Conservation (phyloP, 352 stramenopile genomes). For the Elongisporangium prolatum region DNA sequence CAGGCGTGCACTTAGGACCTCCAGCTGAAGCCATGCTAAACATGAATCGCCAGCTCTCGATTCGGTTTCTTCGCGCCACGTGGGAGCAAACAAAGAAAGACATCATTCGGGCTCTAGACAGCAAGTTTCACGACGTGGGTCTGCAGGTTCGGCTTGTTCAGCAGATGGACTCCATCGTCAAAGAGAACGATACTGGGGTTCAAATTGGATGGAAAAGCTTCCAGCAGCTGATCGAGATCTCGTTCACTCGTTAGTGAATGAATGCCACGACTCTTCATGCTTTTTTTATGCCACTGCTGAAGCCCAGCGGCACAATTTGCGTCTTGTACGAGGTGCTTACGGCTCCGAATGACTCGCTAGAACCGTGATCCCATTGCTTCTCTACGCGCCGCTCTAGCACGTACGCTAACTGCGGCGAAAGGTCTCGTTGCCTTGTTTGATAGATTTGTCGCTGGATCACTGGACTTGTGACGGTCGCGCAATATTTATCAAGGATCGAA, state of each 20-base stretch:
- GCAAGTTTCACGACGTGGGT: slow-evolving; percentile 32
- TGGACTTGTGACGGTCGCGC: slow-evolving; percentile 68
- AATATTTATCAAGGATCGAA: slow-evolving; percentile 79
- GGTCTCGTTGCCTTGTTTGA: slow-evolving; percentile 41
- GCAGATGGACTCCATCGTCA: slow-evolving; percentile 30
- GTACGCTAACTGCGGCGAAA: slow-evolving; percentile 67
- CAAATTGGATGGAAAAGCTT: slow-evolving; percentile 24
- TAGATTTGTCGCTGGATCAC: slow-evolving; percentile 77
- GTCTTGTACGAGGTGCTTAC: slow-evolving; percentile 44
- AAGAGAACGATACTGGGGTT: slow-evolving; percentile 2
- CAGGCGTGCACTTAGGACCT: slow-evolving; percentile 26
- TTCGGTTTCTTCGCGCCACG: slow-evolving; percentile 27
- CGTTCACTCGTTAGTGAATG: slow-evolving; percentile 4
- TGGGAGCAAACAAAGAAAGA: slow-evolving; percentile 44
- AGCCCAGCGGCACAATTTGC: slow-evolving; percentile 13
- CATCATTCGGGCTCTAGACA: slow-evolving; percentile 30
- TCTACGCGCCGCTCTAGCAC: slow-evolving; percentile 68
- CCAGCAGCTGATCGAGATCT: slow-evolving; percentile 40
- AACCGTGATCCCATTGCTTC: slow-evolving; percentile 36
- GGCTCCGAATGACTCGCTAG: slow-evolving; percentile 27
- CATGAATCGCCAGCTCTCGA: slow-evolving; percentile 24
- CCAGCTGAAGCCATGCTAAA: slow-evolving; percentile 21
- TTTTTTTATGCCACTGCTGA: not conserved
- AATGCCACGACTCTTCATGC: not conserved
- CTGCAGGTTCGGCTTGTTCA: slow-evolving; percentile 41